These are phyloP conservation scores for Cocos nucifera DNA, from an alignment of 176 grass and related monocot genomes.

Conservation along the genomic window DNA sequence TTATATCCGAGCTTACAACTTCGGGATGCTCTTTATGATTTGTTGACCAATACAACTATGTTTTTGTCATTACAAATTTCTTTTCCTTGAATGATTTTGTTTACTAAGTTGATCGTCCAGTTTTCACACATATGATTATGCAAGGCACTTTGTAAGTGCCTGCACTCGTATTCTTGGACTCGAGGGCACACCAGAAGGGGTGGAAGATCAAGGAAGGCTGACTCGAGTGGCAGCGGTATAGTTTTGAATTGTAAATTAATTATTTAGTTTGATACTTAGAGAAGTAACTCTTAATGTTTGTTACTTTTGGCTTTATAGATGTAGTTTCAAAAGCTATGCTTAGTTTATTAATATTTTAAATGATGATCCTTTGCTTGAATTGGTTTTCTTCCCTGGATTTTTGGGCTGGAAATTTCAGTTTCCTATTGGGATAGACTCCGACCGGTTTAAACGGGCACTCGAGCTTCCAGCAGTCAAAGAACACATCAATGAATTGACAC, in stretches of 20 bases:
- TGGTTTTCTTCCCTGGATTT: slow-evolving; percentile 11
- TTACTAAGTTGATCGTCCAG: slow-evolving; percentile 10
- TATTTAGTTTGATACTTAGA: neutral
- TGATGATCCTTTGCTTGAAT: neutral
- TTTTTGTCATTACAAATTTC: neutral
- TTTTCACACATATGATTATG: slow-evolving; percentile 31
- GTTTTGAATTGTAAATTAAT: slow-evolving; percentile 13
- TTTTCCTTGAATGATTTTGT: neutral
- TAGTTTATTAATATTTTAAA: too few species aligned
- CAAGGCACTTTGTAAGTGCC: slow-evolving; percentile 50
- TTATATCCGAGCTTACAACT: too few species aligned
- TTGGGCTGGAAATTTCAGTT: slow-evolving; percentile 74
- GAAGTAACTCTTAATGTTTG: neutral
- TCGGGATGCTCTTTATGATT: too few species aligned
- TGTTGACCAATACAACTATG: too few species aligned
- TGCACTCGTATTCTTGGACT: slow-evolving; percentile 98
- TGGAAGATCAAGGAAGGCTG: slow-evolving; percentile 93
- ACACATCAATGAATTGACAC: slow-evolving; percentile 52
- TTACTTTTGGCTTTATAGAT: too few species aligned
- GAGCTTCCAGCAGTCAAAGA: slow-evolving; percentile 67
- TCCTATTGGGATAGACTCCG: slow-evolving; percentile 99
- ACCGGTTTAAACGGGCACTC: slow-evolving; percentile 81
- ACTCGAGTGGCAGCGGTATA: slow-evolving; percentile 93
- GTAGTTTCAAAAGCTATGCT: too few species aligned
- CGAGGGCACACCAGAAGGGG: slow-evolving; percentile 95